Percentiles rank a stretch among this genome's conserved stretches.
Conservation (phyloP, 805 yeast genomes). For the Ogataea paradorogensis region DNA sequence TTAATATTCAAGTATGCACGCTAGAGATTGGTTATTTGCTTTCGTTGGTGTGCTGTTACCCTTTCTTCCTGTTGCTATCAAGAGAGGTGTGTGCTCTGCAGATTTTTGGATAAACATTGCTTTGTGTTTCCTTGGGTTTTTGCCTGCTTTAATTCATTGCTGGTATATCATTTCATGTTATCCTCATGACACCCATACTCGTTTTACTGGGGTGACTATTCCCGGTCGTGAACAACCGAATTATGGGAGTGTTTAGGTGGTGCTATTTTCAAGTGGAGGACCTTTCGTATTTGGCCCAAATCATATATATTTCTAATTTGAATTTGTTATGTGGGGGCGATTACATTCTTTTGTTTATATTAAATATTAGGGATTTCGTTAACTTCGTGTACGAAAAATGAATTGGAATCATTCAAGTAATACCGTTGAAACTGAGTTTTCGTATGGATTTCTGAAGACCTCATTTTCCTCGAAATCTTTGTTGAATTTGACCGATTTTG, state of each 20-base stretch:
- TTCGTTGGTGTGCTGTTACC: slow-evolving; percentile 67
- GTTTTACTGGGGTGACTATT: slow-evolving; percentile 32
- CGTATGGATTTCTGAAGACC: slow-evolving; percentile 1
- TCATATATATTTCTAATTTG: too few relatives aligned
- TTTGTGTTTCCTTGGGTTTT: slow-evolving; percentile 64
- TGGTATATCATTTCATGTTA: slow-evolving; percentile 76
- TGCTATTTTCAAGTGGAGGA: too few relatives aligned
- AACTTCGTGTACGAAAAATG: neutral
- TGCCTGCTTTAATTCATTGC: slow-evolving; percentile 76
- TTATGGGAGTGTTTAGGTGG: slow-evolving; percentile 33
- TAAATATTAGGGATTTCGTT: neutral
- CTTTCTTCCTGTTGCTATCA: slow-evolving; percentile 67
- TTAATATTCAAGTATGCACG: slow-evolving; percentile 28
- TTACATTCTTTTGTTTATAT: neutral
- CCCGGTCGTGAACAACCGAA: slow-evolving; percentile 35
- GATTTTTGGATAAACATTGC: slow-evolving; percentile 64
- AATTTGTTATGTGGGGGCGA: slow-evolving; percentile 3
- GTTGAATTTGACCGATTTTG: neutral
- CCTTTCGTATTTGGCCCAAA: too few relatives aligned
- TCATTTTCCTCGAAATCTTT: neutral
- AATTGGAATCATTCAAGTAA: neutral
- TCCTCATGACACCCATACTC: slow-evolving; percentile 42
- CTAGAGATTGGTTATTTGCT: slow-evolving; percentile 56
- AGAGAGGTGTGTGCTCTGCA: slow-evolving; percentile 59
- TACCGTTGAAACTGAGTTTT: neutral